Evolutionary conservation across 192 early-diverging fungal genomes (phyloP), one percentile per base, ranked within the genome.

Genomic region (Backusella liffmaniae): DNA sequence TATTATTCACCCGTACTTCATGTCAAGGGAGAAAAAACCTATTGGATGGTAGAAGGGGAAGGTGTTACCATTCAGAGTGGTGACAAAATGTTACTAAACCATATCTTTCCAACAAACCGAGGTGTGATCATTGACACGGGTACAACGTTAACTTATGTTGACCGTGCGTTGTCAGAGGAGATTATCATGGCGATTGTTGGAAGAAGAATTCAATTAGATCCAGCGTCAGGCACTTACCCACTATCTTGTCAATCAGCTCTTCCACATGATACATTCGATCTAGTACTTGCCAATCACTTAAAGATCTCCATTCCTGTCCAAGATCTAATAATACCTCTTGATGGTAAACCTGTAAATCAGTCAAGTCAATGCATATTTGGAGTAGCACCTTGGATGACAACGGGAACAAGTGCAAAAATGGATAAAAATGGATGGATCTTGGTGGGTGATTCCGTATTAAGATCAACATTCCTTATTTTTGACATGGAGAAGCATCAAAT

Each of bases 1-100:
- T 82, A 67, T 44, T 88, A 86, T 75, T 67, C 76, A 1, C 74
- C 79, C 9, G 76, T 83, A 4, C 32, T 56, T 18, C 26, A 23
- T 15, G 23, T 44, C 6, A 15, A 66, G 6, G 37, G 32, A 62
- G 30, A 26, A 8, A 70, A 77, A 41, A 73, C 72, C 5, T 78
- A 78, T 46, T 78, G 77, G 77, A 78, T 78, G 77, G 77, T 78
- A 36, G 35, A 39, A 30, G 72, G 77, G 15, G 56, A 65, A 73
- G 44, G 46, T 36, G 30, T 62, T 78, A 12, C 21, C 51, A 42
- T 23, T 78, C 30, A 73, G 34, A 59, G 32, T n/a, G 37, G 26
- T 3, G 15, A 72, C 53, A 23, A 39, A 5, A 26, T 66, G 4
- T 29, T 66, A 32, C 23, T 46, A 4, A 42, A 44, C 18, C 32